Conservation (phyloP, 768 basidiomycete genomes). For the Butyriboletus loyo region DNA sequence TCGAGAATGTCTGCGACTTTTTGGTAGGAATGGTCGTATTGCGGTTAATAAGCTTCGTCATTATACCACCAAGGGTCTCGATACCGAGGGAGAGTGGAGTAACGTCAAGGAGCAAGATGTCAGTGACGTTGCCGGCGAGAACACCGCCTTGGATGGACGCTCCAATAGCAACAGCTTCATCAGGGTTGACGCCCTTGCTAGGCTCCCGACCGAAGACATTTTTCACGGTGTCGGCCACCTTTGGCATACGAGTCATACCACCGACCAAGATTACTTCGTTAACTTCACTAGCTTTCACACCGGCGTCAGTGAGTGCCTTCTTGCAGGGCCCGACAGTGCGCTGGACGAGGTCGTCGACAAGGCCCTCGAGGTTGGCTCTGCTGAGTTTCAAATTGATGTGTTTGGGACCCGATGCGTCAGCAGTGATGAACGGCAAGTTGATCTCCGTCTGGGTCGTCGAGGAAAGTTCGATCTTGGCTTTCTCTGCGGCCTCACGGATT, state of each 20-base stretch:
- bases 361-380: constrained; percentile 85
- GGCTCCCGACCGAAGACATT: constrained; percentile 92
- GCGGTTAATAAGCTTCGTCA: constrained; percentile 97
- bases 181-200: constrained; percentile 98
- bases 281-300: constrained; percentile 88
- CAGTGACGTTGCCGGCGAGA: constrained; percentile 92
- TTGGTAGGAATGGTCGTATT: constrained; percentile 99
- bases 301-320: constrained; percentile 93
- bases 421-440: constrained; percentile 97
- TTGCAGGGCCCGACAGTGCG: constrained; percentile 95
- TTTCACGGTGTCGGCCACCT: constrained; percentile 86
- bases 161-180: constrained; percentile 98
- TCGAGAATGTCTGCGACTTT: constrained; percentile 99
- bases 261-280: constrained; percentile 98
- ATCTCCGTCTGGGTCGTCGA: constrained; percentile 95
- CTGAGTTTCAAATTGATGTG: constrained; percentile 93
- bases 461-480: constrained; percentile 98
- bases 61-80: constrained; percentile 98
- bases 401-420: constrained; percentile 91
- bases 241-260: constrained; percentile 98
- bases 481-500: constrained; percentile 98
- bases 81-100: constrained; percentile 95
- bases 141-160: constrained; percentile 99
- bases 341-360: constrained; percentile 79
- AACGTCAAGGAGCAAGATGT: constrained; percentile 91